Conservation (phyloP, 164 flowering plant genomes). For the Litsea cubeba region DNA sequence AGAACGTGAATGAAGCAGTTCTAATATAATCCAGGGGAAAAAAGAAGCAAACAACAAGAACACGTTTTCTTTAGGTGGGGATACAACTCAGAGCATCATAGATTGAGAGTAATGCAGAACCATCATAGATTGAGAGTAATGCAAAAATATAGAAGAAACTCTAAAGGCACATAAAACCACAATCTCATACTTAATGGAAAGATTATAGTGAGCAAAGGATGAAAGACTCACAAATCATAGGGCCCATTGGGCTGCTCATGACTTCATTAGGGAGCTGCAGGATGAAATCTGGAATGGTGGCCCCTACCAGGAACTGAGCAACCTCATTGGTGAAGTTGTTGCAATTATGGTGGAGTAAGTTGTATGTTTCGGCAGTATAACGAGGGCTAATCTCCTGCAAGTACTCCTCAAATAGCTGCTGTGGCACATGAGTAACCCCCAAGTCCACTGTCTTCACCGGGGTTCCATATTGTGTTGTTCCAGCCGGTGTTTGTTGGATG, state of each 20-base stretch:
- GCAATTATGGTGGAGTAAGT: constrained; percentile 81
- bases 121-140: too few species aligned
- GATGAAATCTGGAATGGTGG: constrained; percentile 74
- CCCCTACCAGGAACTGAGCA: constrained; percentile 84
- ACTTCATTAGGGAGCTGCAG: constrained; percentile 93
- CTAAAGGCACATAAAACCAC: not conserved
- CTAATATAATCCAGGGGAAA: not conserved
- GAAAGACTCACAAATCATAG: constrained; percentile 64
- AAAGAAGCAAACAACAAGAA: too few species aligned
- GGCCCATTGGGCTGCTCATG: constrained; percentile 90
- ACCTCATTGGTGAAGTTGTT: constrained; percentile 98
- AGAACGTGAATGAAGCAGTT: not conserved
- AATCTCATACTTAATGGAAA: not conserved
- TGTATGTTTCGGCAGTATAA: constrained; percentile 87
- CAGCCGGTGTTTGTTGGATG: constrained; percentile 64
- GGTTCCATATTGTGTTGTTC: constrained; percentile 78
- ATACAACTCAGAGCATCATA: too few species aligned
- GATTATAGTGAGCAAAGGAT: not conserved
- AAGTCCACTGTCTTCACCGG: constrained; percentile 76
- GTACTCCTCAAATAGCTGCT: constrained; percentile 85
- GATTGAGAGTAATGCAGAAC: too few species aligned
- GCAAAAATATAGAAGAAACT: not conserved
- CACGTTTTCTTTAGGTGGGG: too few species aligned
- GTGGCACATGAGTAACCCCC: constrained; percentile 86
- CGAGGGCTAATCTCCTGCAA: constrained; percentile 84